Conservation (phyloP, 306 rosid genomes). For the Fragaria iinumae region DNA sequence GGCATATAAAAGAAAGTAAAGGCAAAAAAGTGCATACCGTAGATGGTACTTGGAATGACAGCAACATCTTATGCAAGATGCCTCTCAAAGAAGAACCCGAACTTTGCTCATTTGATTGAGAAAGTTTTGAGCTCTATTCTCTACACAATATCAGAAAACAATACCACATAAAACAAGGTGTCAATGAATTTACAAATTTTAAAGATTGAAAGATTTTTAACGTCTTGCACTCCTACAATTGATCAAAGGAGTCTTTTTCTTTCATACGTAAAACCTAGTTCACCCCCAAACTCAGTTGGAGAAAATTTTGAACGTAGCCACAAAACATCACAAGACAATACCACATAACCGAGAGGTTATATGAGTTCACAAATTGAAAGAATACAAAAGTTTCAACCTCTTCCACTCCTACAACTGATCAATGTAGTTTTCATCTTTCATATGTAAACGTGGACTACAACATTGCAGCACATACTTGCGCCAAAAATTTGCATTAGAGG, state of each 20-base stretch:
- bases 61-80: not conserved
- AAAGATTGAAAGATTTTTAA: conserved; percentile 3
- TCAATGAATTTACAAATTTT: not conserved
- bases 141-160: not conserved
- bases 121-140: not conserved
- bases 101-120: not conserved
- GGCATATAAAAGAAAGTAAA: not conserved
- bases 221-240: not conserved
- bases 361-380: conserved; percentile 2
- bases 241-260: not conserved
- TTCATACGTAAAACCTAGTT: conserved; percentile 3
- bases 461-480: conserved; percentile 2
- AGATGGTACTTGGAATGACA: not conserved
- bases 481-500: not conserved
- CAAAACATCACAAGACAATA: not conserved
- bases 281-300: not conserved
- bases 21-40: not conserved
- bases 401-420: not conserved
- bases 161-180: not conserved
- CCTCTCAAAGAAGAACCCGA: not conserved
- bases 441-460: not conserved
- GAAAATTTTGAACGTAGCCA: not conserved
- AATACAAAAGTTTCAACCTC: conserved; percentile 11
- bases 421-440: not conserved
- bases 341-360: not conserved